Conservation (phyloP, 257 asterid genomes). For the Euphrasia confusa region DNA sequence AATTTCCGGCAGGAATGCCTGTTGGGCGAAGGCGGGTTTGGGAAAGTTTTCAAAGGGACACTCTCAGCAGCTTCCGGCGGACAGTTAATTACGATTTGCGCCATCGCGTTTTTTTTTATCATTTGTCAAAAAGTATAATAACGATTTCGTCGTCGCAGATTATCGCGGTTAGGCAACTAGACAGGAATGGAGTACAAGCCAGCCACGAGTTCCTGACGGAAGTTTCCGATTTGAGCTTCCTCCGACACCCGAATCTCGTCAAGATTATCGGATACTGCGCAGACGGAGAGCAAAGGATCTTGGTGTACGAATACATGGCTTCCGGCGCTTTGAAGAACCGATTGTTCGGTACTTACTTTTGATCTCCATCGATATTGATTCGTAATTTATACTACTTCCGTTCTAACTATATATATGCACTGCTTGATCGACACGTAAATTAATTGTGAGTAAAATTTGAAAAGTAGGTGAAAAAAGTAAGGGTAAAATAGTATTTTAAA, state of each 20-base stretch:
- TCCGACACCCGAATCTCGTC: slow-evolving; percentile 69
- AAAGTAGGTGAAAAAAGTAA: too few species aligned
- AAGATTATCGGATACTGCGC: slow-evolving; percentile 84
- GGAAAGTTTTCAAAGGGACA: slow-evolving; percentile 65
- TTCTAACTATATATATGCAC: too few species aligned
- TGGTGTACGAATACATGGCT: slow-evolving; percentile 81
- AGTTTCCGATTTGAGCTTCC: slow-evolving; percentile 57
- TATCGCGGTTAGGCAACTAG: slow-evolving; percentile 79
- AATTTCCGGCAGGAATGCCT: slow-evolving; percentile 72
- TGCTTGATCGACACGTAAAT: too few species aligned
- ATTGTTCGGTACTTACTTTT: slow-evolving; percentile 48
- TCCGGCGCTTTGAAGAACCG: slow-evolving; percentile 49
- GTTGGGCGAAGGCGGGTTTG: slow-evolving; percentile 79
- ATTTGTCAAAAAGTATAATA: too few species aligned
- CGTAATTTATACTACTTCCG: too few species aligned
- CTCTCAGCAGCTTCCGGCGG: slow-evolving; percentile 48
- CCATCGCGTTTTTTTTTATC: too few species aligned
- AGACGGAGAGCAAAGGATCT: slow-evolving; percentile 91
- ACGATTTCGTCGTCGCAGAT: slow-evolving; percentile 27
- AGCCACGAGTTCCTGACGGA: slow-evolving; percentile 69
- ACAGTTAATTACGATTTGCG: slow-evolving; percentile 38
- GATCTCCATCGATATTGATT: not conserved
- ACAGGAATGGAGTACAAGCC: slow-evolving; percentile 68
- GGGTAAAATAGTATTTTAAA: too few species aligned
- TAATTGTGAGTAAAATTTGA: too few species aligned